These are phyloP conservation scores for Mycena vitilis DNA, from an alignment of 768 basidiomycete species.

Conservation along the genomic window DNA sequence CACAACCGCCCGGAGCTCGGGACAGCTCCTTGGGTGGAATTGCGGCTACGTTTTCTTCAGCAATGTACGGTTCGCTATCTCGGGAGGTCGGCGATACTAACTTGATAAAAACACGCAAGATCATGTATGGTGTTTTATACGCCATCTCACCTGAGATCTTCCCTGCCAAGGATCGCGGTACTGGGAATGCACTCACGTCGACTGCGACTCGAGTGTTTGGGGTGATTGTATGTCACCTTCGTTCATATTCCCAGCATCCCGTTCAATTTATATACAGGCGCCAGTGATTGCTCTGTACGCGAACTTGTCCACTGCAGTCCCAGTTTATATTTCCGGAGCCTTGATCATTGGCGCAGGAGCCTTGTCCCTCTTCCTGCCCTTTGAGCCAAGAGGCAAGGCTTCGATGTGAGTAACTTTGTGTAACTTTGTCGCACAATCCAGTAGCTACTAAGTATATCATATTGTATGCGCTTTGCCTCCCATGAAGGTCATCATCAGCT, in stretches of 20 bases:
- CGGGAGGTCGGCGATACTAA: constrained; percentile 6
- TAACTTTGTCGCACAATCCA: not conserved
- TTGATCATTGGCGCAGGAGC: constrained; percentile 56
- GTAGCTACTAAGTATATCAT: too few relatives aligned
- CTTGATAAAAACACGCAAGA: constrained; percentile 45
- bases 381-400: constrained; percentile 80
- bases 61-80: constrained; percentile 53
- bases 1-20: constrained; percentile 75
- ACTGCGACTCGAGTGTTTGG: constrained; percentile 75
- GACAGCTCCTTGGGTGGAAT: constrained; percentile 73
- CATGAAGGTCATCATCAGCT: too few relatives aligned
- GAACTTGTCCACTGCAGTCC: constrained; percentile 70
- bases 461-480: too few relatives aligned
- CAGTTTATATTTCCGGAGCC: constrained; percentile 78
- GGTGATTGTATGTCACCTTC: constrained; percentile 62
- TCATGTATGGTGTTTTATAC: constrained; percentile 84
- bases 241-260: not conserved
- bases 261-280: constrained; percentile 53
- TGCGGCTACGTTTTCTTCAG: constrained; percentile 77
- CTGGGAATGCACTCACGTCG: constrained; percentile 74
- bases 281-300: constrained; percentile 80
- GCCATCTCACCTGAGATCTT: constrained; percentile 78
- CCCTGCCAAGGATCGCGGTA: constrained; percentile 78
- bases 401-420: constrained; percentile 59
- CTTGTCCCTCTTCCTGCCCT: constrained; percentile 73